These are phyloP conservation scores for Aspergillus jensenii DNA, from an alignment of 2,329 filamentous ascomycete species.

Conservation along the genomic window DNA sequence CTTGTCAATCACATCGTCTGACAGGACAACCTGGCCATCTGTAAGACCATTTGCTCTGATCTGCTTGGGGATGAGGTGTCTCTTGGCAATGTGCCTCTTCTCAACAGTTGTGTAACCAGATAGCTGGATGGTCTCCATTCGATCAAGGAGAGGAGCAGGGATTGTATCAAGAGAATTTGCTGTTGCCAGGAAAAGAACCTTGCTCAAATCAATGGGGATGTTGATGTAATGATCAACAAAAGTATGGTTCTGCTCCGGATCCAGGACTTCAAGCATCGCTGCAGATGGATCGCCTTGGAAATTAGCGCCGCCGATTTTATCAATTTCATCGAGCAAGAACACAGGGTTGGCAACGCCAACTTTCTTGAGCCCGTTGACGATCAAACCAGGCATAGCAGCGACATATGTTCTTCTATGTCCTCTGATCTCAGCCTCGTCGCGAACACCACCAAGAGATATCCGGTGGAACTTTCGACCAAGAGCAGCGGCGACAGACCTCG, in stretches of 20 bases:
- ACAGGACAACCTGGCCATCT: slow-evolving; percentile 71
- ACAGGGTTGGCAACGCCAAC: slow-evolving; percentile 95
- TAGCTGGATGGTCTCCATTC: slow-evolving; percentile 94
- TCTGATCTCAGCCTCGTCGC: slow-evolving; percentile 95
- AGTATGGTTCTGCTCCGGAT: slow-evolving; percentile 93
- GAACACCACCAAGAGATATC: slow-evolving; percentile 91
- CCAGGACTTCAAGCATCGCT: slow-evolving; percentile 95
- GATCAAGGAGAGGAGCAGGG: slow-evolving; percentile 85
- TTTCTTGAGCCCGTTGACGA: slow-evolving; percentile 92
- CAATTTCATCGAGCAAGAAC: slow-evolving; percentile 93
- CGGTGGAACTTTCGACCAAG: slow-evolving; percentile 94
- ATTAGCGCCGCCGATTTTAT: slow-evolving; percentile 89
- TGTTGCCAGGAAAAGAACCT: slow-evolving; percentile 95
- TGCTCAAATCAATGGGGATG: slow-evolving; percentile 92
- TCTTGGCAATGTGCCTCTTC: slow-evolving; percentile 90
- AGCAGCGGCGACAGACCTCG: slow-evolving; percentile 87
- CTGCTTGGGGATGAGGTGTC: slow-evolving; percentile 95
- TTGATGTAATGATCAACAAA: slow-evolving; percentile 97
- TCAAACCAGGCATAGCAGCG: slow-evolving; percentile 95
- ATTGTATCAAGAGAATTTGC: slow-evolving; percentile 95
- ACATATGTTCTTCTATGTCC: slow-evolving; percentile 95
- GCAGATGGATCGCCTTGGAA: slow-evolving; percentile 95
- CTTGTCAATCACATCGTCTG: slow-evolving; percentile 84
- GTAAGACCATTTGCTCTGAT: slow-evolving; percentile 83
- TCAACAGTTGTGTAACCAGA: slow-evolving; percentile 96